Evolutionary conservation across 257 asterid species (phyloP).

Genomic region (Solanum phureja): DNA sequence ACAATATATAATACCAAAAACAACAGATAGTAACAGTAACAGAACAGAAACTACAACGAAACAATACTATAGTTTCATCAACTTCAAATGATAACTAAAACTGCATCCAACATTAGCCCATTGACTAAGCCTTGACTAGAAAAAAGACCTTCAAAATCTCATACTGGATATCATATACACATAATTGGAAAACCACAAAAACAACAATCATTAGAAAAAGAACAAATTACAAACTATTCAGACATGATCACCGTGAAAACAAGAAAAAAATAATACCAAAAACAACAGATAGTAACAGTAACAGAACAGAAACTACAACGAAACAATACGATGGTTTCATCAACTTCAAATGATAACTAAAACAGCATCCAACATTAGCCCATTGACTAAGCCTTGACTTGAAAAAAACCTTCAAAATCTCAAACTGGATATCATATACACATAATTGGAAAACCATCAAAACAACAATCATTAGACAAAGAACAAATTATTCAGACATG

Average conservation of each 20-base stretch:
- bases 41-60: neutral
- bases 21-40: neutral
- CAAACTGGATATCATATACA: neutral
- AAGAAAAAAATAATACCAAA: neutral
- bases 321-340: neutral
- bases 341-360: neutral
- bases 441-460: neutral
- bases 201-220: neutral
- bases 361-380: neutral
- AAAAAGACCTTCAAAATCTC: neutral
- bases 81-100: neutral
- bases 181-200: neutral
- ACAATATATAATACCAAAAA: neutral
- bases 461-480: neutral
- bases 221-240: neutral
- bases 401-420: neutral
- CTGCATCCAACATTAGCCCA: neutral
- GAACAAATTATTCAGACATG: neutral
- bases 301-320: neutral
- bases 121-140: neutral
- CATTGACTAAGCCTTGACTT: neutral
- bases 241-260: neutral
- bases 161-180: neutral
- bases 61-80: neutral
- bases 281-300: too few species aligned